Conservation (phyloP, 495 filamentous ascomycete species). For the Filosporella fistucella region DNA sequence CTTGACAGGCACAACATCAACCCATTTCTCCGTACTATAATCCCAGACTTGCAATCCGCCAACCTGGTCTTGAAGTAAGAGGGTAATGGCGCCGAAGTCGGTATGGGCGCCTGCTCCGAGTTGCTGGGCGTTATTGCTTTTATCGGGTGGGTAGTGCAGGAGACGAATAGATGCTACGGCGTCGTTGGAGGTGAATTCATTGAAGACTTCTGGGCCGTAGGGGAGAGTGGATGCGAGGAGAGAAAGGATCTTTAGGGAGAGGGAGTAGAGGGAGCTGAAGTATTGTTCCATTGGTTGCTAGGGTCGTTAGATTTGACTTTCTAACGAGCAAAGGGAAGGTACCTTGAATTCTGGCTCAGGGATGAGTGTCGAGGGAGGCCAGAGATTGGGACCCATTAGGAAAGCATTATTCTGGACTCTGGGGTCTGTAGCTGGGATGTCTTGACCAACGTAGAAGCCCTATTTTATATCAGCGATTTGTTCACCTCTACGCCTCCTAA, state of each 20-base stretch:
- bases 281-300: conserved; percentile 28
- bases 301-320: too few relatives aligned
- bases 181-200: conserved; percentile 31
- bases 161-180: conserved; percentile 26
- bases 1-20: conserved; percentile 29
- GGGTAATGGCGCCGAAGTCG: conserved; percentile 39
- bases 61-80: conserved; percentile 32
- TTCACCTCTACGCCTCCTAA: too few relatives aligned
- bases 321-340: too few relatives aligned
- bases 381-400: conserved; percentile 35
- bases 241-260: conserved; percentile 29
- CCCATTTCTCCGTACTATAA: conserved; percentile 20
- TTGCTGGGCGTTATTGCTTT: conserved; percentile 23
- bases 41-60: conserved; percentile 37
- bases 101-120: conserved; percentile 38
- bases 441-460: conserved; percentile 40
- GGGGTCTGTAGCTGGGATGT: conserved; percentile 36
- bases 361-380: conserved; percentile 26
- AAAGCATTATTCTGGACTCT: conserved; percentile 30
- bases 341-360: conserved; percentile 11
- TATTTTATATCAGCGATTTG: too few relatives aligned
- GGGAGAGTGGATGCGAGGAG: conserved; percentile 37
- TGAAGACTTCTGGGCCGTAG: conserved; percentile 31
- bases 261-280: conserved; percentile 26
- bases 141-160: conserved; percentile 39